Percentiles rank a stretch among this genome's conserved stretches.
phyloP scores from a whole-genome alignment of 805 yeast genomes.

The Candida incommunis region DNA sequence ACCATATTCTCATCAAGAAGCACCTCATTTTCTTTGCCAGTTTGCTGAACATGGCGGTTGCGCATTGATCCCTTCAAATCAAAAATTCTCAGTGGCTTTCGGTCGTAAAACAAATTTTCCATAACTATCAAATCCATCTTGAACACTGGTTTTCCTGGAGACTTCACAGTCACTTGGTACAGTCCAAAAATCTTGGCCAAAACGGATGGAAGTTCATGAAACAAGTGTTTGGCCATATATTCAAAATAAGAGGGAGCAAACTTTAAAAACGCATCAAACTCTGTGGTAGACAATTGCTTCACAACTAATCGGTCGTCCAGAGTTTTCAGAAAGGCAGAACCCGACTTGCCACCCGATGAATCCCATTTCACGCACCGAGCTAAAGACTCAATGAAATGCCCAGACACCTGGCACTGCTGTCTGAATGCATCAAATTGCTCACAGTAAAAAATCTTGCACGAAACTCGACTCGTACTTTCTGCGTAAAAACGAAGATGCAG shows the following conservation, averaged over 20 bases:
- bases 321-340: conserved; percentile 86
- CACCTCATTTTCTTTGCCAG: conserved; percentile 92
- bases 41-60: conserved; percentile 90
- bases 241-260: conserved; percentile 96
- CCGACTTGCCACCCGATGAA: conserved; percentile 92
- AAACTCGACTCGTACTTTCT: conserved; percentile 67
- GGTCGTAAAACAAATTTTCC: conserved; percentile 87
- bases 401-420: conserved; percentile 63
- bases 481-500: conserved; percentile 83
- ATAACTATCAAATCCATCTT: conserved; percentile 85
- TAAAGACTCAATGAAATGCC: conserved; percentile 71
- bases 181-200: conserved; percentile 91
- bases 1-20: conserved; percentile 95
- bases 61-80: conserved; percentile 98
- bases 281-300: conserved; percentile 77
- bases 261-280: conserved; percentile 82
- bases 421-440: conserved; percentile 95
- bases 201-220: conserved; percentile 90
- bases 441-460: conserved; percentile 89
- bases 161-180: conserved; percentile 82
- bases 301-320: conserved; percentile 79
- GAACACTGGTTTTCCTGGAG: conserved; percentile 58
- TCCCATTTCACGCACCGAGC: conserved; percentile 94
- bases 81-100: conserved; percentile 71
- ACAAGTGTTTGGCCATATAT: conserved; percentile 87